Evolutionary conservation across 139 green algal genomes (phyloP).

Genomic region (Parachlorella kessleri): DNA sequence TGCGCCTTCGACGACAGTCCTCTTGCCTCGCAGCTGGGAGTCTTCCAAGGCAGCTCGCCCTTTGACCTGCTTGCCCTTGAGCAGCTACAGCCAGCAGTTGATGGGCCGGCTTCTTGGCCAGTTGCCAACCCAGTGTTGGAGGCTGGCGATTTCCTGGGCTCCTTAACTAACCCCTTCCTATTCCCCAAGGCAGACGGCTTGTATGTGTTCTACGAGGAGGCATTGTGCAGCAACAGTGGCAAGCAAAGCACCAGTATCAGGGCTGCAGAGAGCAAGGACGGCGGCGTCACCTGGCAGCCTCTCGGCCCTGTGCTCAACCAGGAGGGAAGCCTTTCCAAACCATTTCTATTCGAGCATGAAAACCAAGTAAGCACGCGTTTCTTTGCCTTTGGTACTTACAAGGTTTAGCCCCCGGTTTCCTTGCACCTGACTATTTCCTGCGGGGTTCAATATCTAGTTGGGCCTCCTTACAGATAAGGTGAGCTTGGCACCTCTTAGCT

Average conservation of each 20-base stretch:
- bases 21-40: constrained; percentile 13
- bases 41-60: constrained; percentile 15
- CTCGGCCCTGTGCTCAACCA: constrained; percentile 15
- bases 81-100: background rate
- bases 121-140: constrained; percentile 42
- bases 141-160: too few species aligned
- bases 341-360: constrained; percentile 11
- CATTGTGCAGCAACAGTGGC: background rate
- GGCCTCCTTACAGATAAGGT: background rate
- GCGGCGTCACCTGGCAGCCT: constrained; percentile 20
- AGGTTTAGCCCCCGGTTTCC: too few species aligned
- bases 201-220: constrained; percentile 26
- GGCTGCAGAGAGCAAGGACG: constrained; percentile 6
- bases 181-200: background rate
- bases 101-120: constrained; percentile 10
- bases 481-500: background rate
- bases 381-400: too few species aligned
- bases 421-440: too few species aligned
- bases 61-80: constrained; percentile 24
- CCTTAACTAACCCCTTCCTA: background rate
- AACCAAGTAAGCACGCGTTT: too few species aligned
- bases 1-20: too few species aligned
- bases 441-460: too few species aligned
- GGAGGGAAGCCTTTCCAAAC: background rate
- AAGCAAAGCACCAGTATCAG: constrained; percentile 17